These are phyloP conservation scores for Phlyctochytrium arcticum DNA, from an alignment of 192 early-diverging fungal species.

Conservation along the genomic window DNA sequence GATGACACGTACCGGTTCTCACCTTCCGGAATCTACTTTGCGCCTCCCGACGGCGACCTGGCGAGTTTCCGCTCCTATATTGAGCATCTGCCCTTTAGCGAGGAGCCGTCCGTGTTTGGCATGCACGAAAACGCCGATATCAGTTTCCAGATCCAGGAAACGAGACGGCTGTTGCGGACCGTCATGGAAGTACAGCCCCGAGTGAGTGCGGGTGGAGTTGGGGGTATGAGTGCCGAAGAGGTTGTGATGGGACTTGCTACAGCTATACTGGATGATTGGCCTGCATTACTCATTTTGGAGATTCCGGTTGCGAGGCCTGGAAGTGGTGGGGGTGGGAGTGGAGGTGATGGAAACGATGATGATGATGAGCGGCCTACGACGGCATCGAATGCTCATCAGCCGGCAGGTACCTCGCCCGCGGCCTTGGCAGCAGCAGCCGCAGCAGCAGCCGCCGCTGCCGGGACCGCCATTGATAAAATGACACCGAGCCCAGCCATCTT, in stretches of 20 bases:
- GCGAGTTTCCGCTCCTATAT: slow-evolving; percentile 44
- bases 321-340: too few species aligned
- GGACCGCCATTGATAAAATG: too few species aligned
- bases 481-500: slow-evolving; percentile 23
- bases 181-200: slow-evolving; percentile 59
- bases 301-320: too few species aligned
- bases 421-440: too few species aligned
- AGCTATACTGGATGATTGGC: slow-evolving; percentile 49
- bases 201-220: slow-evolving; percentile 31
- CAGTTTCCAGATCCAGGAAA: slow-evolving; percentile 61
- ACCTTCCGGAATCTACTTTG: slow-evolving; percentile 50
- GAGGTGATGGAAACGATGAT: too few species aligned
- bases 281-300: slow-evolving; percentile 41
- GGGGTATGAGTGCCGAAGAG: slow-evolving; percentile 49
- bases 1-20: slow-evolving; percentile 51
- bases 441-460: too few species aligned
- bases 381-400: not conserved
- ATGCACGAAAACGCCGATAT: slow-evolving; percentile 68
- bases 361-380: slow-evolving; percentile 4
- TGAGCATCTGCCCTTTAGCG: slow-evolving; percentile 51
- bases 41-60: slow-evolving; percentile 53
- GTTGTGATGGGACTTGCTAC: slow-evolving; percentile 44
- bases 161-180: slow-evolving; percentile 45
- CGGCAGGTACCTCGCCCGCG: not conserved
- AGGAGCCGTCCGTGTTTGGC: slow-evolving; percentile 61